Percentiles rank a stretch among this genome's conserved stretches.
Evolutionary conservation across 1,284 basidiomycete genomes (phyloP).

Genomic region (Puccinia triticina): DNA sequence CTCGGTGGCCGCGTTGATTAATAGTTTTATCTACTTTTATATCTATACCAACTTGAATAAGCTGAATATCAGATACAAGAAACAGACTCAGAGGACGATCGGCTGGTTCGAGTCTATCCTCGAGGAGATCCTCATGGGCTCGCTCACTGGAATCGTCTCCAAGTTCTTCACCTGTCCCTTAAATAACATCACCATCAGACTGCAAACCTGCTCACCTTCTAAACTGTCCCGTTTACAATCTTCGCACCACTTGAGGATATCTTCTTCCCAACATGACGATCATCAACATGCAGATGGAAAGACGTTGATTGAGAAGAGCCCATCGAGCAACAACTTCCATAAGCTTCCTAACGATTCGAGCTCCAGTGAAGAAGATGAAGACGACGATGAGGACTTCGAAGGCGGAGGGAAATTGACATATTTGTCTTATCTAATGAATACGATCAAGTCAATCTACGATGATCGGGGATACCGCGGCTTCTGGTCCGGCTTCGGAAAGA

Average conservation of each 20-base stretch:
- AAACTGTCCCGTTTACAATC: conserved; percentile 26
- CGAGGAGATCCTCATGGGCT: conserved; percentile 63
- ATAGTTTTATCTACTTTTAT: conserved; percentile 61
- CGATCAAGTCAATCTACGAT: conserved; percentile 59
- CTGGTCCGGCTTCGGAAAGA: conserved; percentile 61
- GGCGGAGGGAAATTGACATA: conserved; percentile 34
- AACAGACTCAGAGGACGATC: conserved; percentile 42
- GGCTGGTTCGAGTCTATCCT: conserved; percentile 57
- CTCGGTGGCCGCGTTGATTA: conserved; percentile 41
- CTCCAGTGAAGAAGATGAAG: conserved; percentile 54
- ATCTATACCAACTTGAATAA: conserved; percentile 59
- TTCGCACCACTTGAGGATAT: background rate
- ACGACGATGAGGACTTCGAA: conserved; percentile 57
- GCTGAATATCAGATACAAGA: conserved; percentile 22
- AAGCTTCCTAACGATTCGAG: conserved; percentile 53
- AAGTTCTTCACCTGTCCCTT: conserved; percentile 63
- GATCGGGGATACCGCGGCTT: conserved; percentile 60
- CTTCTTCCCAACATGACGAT: conserved; percentile 40
- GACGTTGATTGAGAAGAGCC: background rate
- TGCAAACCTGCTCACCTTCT: conserved; percentile 59
- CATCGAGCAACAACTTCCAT: background rate
- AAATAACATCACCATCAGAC: conserved; percentile 63
- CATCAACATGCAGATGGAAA: conserved; percentile 24
- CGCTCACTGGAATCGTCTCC: conserved; percentile 62
- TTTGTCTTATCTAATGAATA: conserved; percentile 53